Percentiles rank a stretch among this genome's conserved stretches.
Conservation (phyloP, 495 filamentous ascomycete genomes). For the Terfezia claveryi region DNA sequence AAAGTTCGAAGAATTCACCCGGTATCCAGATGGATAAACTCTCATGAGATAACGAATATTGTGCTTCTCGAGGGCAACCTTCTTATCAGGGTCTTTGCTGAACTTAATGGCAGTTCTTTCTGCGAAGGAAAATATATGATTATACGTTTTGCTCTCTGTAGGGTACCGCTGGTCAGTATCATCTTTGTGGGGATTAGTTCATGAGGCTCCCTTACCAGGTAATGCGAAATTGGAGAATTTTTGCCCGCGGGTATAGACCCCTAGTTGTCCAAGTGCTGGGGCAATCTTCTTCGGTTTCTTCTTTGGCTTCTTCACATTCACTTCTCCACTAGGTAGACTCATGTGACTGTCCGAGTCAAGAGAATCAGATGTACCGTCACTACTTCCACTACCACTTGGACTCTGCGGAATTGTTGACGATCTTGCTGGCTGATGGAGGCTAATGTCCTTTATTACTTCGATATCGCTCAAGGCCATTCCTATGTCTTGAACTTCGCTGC, state of each 20-base stretch:
- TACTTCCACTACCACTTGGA: constrained; percentile 25
- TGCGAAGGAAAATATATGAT: constrained; percentile 84
- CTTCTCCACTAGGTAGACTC: constrained; percentile 24
- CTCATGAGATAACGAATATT: constrained; percentile 83
- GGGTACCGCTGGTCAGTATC: neutral
- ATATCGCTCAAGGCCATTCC: constrained; percentile 10
- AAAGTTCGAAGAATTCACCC: constrained; percentile 72
- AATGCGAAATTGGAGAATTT: constrained; percentile 36
- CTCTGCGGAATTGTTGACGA: constrained; percentile 22
- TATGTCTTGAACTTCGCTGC: constrained; percentile 10
- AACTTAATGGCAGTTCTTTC: constrained; percentile 65
- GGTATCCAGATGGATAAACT: constrained; percentile 66
- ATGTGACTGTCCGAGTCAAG: constrained; percentile 22
- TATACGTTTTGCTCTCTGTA: constrained; percentile 57
- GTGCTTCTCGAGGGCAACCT: constrained; percentile 56
- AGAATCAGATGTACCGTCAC: constrained; percentile 34
- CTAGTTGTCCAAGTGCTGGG: constrained; percentile 59
- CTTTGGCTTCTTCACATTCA: constrained; percentile 44
- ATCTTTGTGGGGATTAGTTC: neutral
- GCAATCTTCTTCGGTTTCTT: constrained; percentile 86
- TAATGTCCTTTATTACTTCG: constrained; percentile 7
- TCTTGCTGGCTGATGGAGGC: constrained; percentile 3
- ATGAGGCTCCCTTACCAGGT: constrained; percentile 9
- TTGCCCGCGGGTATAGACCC: constrained; percentile 71
- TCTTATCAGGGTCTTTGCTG: constrained; percentile 46